Evolutionary conservation across 306 rosid species (phyloP).

Genomic region (Acacia acuminata): DNA sequence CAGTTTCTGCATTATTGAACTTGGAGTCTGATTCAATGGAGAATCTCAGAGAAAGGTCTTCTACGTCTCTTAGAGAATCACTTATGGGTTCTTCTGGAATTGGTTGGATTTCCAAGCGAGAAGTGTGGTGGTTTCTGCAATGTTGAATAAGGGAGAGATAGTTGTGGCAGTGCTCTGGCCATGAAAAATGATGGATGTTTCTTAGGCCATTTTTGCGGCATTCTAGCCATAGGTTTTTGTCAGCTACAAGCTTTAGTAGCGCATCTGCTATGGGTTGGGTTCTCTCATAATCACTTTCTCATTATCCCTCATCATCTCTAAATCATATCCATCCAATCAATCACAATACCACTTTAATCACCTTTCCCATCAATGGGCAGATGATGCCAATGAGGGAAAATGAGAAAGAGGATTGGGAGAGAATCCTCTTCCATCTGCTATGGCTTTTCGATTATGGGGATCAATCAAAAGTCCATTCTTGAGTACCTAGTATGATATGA

Average conservation of each 20-base stretch:
- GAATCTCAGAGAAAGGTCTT: slow-evolving; percentile 75
- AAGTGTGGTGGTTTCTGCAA: slow-evolving; percentile 59
- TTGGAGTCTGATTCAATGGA: slow-evolving; percentile 65
- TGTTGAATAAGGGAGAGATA: slow-evolving; percentile 79
- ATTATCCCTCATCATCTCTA: too few relatives aligned
- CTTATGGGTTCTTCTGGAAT: slow-evolving; percentile 72
- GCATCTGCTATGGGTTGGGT: too few relatives aligned
- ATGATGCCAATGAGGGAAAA: too few relatives aligned
- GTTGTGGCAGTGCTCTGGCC: slow-evolving; percentile 85
- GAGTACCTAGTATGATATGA: slow-evolving; percentile 47
- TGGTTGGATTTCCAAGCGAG: slow-evolving; percentile 63
- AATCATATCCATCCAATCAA: too few relatives aligned
- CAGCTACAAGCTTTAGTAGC: slow-evolving; percentile 75
- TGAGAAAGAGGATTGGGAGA: too few relatives aligned
- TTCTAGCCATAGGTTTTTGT: slow-evolving; percentile 73
- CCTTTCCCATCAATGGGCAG: too few relatives aligned
- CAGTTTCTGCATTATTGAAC: slow-evolving; percentile 48
- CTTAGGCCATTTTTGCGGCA: slow-evolving; percentile 79
- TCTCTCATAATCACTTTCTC: too few relatives aligned
- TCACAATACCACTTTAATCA: too few relatives aligned
- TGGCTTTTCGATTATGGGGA: slow-evolving; percentile 80
- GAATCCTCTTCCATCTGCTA: too few relatives aligned
- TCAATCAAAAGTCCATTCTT: slow-evolving; percentile 77
- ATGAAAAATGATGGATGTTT: slow-evolving; percentile 78
- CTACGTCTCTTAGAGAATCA: slow-evolving; percentile 75